Conservation (phyloP, 2,329 filamentous ascomycete species). For the Neoscytalidium dimidiatum region DNA sequence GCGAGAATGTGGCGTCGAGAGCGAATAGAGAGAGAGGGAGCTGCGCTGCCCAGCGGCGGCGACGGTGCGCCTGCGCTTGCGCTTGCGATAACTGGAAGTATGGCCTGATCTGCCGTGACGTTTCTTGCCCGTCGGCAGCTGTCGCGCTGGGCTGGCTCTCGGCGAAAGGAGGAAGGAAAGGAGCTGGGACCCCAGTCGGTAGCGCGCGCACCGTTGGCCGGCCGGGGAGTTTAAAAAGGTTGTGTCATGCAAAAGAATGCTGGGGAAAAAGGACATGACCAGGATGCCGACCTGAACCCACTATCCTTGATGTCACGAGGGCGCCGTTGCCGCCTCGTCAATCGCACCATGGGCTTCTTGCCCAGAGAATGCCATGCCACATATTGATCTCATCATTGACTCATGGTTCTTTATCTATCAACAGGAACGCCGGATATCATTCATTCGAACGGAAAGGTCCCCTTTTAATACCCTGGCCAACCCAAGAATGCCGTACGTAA, state of each 20-base stretch:
- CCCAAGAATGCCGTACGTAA: neutral
- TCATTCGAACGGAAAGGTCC: neutral
- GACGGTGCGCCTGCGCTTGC: neutral
- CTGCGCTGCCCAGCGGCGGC: neutral
- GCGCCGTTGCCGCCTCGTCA: neutral
- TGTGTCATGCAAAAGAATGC: neutral
- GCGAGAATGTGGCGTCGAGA: neutral
- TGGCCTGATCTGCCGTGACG: neutral
- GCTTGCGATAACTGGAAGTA: neutral
- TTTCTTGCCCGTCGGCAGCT: too few species aligned
- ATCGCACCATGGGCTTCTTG: neutral
- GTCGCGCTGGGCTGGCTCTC: neutral
- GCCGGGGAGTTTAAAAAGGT: neutral
- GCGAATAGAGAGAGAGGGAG: neutral
- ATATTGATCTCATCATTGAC: neutral
- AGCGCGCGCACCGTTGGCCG: neutral
- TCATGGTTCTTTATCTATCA: constrained; percentile 7
- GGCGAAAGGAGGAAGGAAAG: neutral
- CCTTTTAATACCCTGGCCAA: neutral
- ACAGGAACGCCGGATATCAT: constrained; percentile 15
- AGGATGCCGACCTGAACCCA: neutral
- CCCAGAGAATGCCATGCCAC: neutral
- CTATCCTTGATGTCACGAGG: constrained; percentile 17
- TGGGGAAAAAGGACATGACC: neutral
- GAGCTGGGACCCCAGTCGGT: neutral